Evolutionary conservation across 129 eudicot genomes (phyloP).

Genomic region (Artemisia tridentata): DNA sequence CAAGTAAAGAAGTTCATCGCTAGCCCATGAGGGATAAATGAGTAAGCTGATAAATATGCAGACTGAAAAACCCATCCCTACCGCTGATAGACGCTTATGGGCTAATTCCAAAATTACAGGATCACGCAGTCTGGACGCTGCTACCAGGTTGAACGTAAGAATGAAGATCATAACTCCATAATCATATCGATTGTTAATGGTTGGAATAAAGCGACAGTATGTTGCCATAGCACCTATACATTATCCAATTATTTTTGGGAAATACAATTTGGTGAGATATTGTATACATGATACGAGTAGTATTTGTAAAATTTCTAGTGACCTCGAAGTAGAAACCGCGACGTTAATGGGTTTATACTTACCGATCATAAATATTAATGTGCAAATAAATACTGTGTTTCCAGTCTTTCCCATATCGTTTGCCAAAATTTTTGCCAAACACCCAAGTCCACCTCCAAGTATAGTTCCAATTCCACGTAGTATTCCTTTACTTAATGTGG

Average conservation of each 20-base stretch:
- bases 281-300: no score
- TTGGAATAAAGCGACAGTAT: slow-evolving; percentile 51
- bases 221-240: slow-evolving; percentile 56
- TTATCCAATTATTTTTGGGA: background rate
- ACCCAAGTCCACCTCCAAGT: slow-evolving; percentile 39
- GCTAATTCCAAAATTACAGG: slow-evolving; percentile 44
- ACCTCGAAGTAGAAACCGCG: background rate
- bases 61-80: slow-evolving; percentile 61
- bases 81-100: slow-evolving; percentile 46
- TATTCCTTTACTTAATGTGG: slow-evolving; percentile 64
- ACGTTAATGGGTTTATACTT: slow-evolving; percentile 7
- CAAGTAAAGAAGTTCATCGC: slow-evolving; percentile 52
- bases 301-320: no score
- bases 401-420: slow-evolving; percentile 44
- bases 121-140: slow-evolving; percentile 47
- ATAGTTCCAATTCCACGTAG: slow-evolving; percentile 42
- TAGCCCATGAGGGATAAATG: slow-evolving; percentile 62
- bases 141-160: slow-evolving; percentile 32
- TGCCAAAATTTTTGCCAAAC: slow-evolving; percentile 51
- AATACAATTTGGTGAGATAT: background rate
- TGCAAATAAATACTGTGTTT: slow-evolving; percentile 38
- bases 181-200: slow-evolving; percentile 50
- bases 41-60: slow-evolving; percentile 48
- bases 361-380: slow-evolving; percentile 50
- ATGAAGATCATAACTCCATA: background rate